phyloP scores from a whole-genome alignment of 1,284 basidiomycete genomes.

The Apiotrichum porosum region DNA sequence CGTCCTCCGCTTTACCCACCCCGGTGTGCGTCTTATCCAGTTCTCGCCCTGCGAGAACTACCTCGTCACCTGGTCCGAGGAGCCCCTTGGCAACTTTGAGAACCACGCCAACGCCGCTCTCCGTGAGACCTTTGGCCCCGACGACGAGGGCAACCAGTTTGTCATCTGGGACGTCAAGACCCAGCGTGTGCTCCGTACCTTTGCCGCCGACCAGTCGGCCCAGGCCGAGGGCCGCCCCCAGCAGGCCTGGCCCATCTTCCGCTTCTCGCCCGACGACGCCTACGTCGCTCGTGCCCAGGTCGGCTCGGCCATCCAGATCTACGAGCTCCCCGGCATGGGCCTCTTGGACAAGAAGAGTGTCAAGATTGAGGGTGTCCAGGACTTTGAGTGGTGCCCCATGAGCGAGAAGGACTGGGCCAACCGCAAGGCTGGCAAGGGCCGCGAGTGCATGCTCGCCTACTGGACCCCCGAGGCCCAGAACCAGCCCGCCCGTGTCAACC shows the following conservation, averaged over 20 bases:
- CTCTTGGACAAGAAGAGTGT: slow-evolving; percentile 95
- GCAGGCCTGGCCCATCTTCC: slow-evolving; percentile 77
- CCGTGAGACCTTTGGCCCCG: slow-evolving; percentile 57
- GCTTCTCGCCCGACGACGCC: slow-evolving; percentile 97
- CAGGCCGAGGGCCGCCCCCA: slow-evolving; percentile 48
- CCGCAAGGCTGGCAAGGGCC: slow-evolving; percentile 56
- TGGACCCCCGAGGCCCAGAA: slow-evolving; percentile 97
- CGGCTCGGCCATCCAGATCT: slow-evolving; percentile 90
- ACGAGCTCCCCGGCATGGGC: slow-evolving; percentile 91
- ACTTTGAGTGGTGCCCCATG: slow-evolving; percentile 98
- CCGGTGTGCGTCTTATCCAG: slow-evolving; percentile 91
- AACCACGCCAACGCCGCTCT: slow-evolving; percentile 56
- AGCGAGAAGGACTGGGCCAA: slow-evolving; percentile 81
- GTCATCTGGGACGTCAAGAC: slow-evolving; percentile 98
- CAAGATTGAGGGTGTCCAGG: slow-evolving; percentile 96
- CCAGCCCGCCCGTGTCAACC: slow-evolving; percentile 92
- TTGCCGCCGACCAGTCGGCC: slow-evolving; percentile 57
- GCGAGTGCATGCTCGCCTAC: slow-evolving; percentile 91
- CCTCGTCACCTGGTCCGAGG: slow-evolving; percentile 96
- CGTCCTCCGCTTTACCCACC: slow-evolving; percentile 77
- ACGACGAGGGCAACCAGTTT: slow-evolving; percentile 94
- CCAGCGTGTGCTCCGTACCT: slow-evolving; percentile 86
- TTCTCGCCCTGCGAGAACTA: slow-evolving; percentile 98
- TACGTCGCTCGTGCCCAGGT: slow-evolving; percentile 85
- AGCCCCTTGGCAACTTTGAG: slow-evolving; percentile 83